phyloP scores from a whole-genome alignment of 2,329 filamentous ascomycete species.

The Colletotrichum sp. region DNA sequence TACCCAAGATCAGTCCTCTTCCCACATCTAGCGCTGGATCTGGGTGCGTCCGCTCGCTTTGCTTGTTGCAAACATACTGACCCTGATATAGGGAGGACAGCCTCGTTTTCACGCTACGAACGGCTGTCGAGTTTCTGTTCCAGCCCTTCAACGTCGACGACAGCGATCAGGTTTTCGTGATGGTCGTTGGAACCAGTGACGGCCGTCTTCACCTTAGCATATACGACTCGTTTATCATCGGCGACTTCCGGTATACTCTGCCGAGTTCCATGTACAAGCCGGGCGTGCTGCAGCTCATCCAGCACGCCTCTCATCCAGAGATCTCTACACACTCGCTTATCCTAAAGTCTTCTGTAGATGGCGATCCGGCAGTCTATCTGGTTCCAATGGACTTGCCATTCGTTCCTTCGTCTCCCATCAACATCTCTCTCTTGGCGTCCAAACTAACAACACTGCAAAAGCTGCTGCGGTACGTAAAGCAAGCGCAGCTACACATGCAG shows the following conservation, averaged over 20 bases:
- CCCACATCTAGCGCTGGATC: conserved; percentile 65
- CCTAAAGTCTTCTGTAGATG: conserved; percentile 50
- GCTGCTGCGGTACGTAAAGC: conserved; percentile 81
- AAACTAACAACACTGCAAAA: conserved; percentile 90
- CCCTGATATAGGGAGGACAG: conserved; percentile 49
- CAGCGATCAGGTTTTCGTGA: conserved; percentile 78
- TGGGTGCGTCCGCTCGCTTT: conserved; percentile 52
- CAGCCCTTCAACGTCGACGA: conserved; percentile 66
- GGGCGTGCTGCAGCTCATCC: conserved; percentile 45
- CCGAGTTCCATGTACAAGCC: conserved; percentile 29
- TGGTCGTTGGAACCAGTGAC: conserved; percentile 75
- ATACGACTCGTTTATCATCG: conserved; percentile 85
- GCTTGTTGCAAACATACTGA: conserved; percentile 15
- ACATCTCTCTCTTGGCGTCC: conserved; percentile 82
- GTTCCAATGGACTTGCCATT: conserved; percentile 85
- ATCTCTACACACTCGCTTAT: conserved; percentile 80
- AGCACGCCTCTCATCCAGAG: conserved; percentile 74
- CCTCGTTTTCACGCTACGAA: conserved; percentile 71
- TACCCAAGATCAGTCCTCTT: conserved; percentile 78
- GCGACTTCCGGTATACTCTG: conserved; percentile 61
- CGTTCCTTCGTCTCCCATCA: conserved; percentile 77
- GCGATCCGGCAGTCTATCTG: conserved; percentile 57
- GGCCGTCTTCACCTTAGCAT: conserved; percentile 79
- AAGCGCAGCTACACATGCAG: conserved; percentile 79
- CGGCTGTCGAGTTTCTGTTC: conserved; percentile 74